Conservation (phyloP, 768 basidiomycete genomes). For the Xerocomellus dryophilus region DNA sequence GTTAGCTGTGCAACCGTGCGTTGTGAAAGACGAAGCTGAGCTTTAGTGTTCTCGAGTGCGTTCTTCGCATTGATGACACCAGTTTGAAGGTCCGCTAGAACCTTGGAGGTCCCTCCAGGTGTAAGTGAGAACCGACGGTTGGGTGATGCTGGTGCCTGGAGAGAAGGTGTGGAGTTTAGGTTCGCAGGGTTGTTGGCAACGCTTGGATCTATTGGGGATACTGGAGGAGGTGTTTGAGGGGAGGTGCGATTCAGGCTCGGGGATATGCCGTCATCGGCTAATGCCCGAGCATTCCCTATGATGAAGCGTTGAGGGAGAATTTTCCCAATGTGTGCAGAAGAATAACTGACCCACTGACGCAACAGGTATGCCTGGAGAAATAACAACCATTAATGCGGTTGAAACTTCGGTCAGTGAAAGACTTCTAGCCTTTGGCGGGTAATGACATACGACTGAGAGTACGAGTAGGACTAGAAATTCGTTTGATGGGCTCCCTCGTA, state of each 20-base stretch:
- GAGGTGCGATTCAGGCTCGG: slow-evolving; percentile 34
- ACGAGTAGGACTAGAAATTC: slow-evolving; percentile 68
- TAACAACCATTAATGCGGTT: slow-evolving; percentile 22
- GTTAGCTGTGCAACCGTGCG: slow-evolving; percentile 81
- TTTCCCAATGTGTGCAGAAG: neutral
- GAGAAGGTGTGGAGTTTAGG: slow-evolving; percentile 36
- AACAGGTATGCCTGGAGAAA: slow-evolving; percentile 64
- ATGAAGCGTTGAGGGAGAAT: slow-evolving; percentile 19
- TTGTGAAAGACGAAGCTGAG: slow-evolving; percentile 77
- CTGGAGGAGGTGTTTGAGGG: slow-evolving; percentile 30
- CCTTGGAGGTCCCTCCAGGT: slow-evolving; percentile 81
- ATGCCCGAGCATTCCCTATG: slow-evolving; percentile 77
- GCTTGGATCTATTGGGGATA: slow-evolving; percentile 37
- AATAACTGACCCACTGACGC: slow-evolving; percentile 66
- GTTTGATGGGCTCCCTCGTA: slow-evolving; percentile 43
- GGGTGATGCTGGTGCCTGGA: slow-evolving; percentile 47
- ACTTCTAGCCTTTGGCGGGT: slow-evolving; percentile 18
- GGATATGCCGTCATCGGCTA: slow-evolving; percentile 68
- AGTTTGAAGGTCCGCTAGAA: slow-evolving; percentile 81
- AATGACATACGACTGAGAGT: slow-evolving; percentile 71
- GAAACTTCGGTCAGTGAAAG: slow-evolving; percentile 20
- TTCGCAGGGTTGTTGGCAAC: slow-evolving; percentile 22
- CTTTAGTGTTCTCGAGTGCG: slow-evolving; percentile 83
- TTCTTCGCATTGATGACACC: slow-evolving; percentile 76
- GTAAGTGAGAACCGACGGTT: slow-evolving; percentile 59